These are phyloP conservation scores for Trichosporon ovoides DNA, from an alignment of 1,284 basidiomycete species.

Conservation along the genomic window DNA sequence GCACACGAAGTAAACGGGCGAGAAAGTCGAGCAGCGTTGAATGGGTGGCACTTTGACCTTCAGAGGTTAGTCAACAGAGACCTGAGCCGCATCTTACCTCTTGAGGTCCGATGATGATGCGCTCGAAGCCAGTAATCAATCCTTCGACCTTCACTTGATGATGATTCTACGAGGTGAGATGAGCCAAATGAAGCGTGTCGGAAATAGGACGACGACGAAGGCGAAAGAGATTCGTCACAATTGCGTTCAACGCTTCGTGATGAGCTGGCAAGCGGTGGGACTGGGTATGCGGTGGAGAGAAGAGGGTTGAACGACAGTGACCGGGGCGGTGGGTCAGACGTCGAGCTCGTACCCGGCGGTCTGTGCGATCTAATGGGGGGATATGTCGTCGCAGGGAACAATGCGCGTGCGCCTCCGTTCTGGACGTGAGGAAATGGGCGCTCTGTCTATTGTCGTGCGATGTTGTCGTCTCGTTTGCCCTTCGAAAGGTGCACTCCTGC, in stretches of 20 bases:
- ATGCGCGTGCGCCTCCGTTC: conserved; percentile 1
- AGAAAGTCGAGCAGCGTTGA: background rate
- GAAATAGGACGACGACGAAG: background rate
- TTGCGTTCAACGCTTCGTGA: background rate
- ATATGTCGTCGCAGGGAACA: conserved; percentile 3
- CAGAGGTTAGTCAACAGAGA: conserved; percentile 1
- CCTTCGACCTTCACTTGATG: background rate
- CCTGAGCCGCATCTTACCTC: background rate
- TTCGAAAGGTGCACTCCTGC: background rate
- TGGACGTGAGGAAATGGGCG: conserved; percentile 6
- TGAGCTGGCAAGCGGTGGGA: background rate
- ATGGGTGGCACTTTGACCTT: background rate
- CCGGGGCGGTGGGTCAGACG: background rate
- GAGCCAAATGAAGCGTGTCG: background rate
- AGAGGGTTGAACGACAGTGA: background rate
- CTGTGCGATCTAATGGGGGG: conserved; percentile 3
- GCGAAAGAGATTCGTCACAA: background rate
- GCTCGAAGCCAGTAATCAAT: background rate
- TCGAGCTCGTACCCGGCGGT: conserved; percentile 1
- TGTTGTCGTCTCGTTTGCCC: background rate
- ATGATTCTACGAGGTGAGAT: too few relatives aligned
- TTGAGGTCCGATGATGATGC: background rate
- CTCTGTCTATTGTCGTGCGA: background rate
- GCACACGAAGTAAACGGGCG: too few relatives aligned
- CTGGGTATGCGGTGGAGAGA: background rate